Conservation (phyloP, 2,329 filamentous ascomycete species). For the Penicillium griseofulvum region DNA sequence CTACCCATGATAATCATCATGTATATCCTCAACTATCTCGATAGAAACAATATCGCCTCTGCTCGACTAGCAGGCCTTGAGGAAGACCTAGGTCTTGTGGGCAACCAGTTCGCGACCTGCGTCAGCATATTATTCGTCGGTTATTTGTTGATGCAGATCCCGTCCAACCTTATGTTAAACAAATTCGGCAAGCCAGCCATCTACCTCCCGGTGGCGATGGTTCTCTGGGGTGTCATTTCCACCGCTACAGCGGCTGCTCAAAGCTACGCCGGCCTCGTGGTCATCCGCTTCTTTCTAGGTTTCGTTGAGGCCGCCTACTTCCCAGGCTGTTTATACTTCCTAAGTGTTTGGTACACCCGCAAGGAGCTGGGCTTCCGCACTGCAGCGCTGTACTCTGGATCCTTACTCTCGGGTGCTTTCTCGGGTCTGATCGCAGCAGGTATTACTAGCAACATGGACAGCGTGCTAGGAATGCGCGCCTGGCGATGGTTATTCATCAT, state of each 20-base stretch:
- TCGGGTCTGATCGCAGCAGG: slow-evolving; percentile 64
- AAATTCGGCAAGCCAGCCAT: slow-evolving; percentile 51
- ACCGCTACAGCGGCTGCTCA: slow-evolving; percentile 41
- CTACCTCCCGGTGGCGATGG: slow-evolving; percentile 55
- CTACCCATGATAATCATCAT: slow-evolving; percentile 70
- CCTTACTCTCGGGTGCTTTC: slow-evolving; percentile 69
- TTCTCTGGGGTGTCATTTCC: slow-evolving; percentile 62
- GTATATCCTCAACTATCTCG: slow-evolving; percentile 74
- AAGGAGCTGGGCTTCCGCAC: slow-evolving; percentile 41
- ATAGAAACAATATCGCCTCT: slow-evolving; percentile 56
- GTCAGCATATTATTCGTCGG: slow-evolving; percentile 53
- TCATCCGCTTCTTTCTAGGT: slow-evolving; percentile 48
- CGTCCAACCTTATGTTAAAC: slow-evolving; percentile 50
- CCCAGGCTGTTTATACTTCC: slow-evolving; percentile 44
- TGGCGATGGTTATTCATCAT: slow-evolving; percentile 69
- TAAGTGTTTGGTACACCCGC: slow-evolving; percentile 26
- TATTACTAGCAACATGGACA: slow-evolving; percentile 65
- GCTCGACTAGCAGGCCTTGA: slow-evolving; percentile 35
- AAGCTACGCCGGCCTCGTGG: slow-evolving; percentile 49
- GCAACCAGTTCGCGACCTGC: slow-evolving; percentile 29
- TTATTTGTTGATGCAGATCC: slow-evolving; percentile 62
- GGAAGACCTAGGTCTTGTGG: slow-evolving; percentile 16
- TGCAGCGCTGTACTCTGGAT: slow-evolving; percentile 57
- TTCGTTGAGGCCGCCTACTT: slow-evolving; percentile 34
- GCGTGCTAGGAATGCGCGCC: slow-evolving; percentile 53